Conservation (phyloP, 192 early-diverging fungal genomes). For the Coemansia sp. region DNA sequence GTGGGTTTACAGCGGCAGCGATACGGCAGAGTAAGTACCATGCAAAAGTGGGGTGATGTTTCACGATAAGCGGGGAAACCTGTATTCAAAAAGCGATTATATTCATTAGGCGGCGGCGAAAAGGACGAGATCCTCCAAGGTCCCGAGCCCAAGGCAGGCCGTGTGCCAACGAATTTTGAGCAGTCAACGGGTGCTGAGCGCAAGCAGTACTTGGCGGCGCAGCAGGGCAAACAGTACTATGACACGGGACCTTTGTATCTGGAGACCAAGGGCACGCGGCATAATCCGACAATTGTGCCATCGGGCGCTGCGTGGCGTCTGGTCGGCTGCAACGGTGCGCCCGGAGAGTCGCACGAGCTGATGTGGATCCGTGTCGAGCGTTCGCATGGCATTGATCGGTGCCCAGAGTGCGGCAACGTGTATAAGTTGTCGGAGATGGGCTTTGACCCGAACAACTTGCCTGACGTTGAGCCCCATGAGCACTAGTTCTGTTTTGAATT, state of each 20-base stretch:
- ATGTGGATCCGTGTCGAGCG: constrained; percentile 88
- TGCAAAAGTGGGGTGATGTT: constrained; percentile 6
- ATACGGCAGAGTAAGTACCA: constrained; percentile 24
- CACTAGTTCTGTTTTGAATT: not conserved
- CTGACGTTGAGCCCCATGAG: constrained; percentile 15
- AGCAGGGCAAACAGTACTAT: constrained; percentile 87
- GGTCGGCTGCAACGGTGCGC: constrained; percentile 93
- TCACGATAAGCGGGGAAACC: not conserved
- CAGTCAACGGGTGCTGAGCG: constrained; percentile 90
- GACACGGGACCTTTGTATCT: constrained; percentile 81
- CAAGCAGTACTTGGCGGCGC: constrained; percentile 77
- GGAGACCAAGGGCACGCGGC: constrained; percentile 72
- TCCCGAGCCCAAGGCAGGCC: constrained; percentile 69
- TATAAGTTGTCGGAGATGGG: constrained; percentile 63
- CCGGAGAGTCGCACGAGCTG: constrained; percentile 88
- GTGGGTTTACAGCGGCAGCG: constrained; percentile 30
- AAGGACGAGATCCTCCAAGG: constrained; percentile 49
- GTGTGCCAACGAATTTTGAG: constrained; percentile 79
- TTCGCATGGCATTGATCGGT: constrained; percentile 79
- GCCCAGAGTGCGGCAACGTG: constrained; percentile 89
- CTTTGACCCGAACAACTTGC: constrained; percentile 37
- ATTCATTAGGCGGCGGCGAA: constrained; percentile 18
- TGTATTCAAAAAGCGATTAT: not conserved
- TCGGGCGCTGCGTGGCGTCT: constrained; percentile 79
- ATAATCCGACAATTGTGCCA: constrained; percentile 82